A percentile compares a stretch with the other conserved stretches of the same genome.
Conservation (phyloP, 345 rosid species). For the Gossypium turneri region DNA sequence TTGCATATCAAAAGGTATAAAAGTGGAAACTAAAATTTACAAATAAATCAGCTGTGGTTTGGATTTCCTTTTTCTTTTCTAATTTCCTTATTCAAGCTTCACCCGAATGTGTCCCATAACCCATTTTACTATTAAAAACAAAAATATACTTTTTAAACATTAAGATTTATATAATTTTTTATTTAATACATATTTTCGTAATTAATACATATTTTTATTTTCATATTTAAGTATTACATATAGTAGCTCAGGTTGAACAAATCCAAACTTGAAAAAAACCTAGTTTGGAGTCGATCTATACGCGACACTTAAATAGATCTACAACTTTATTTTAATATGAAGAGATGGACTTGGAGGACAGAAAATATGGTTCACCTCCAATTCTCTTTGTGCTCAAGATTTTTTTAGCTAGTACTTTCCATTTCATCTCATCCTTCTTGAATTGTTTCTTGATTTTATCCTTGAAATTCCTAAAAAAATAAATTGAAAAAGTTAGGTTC, state of each 20-base stretch:
- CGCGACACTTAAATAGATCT: not conserved
- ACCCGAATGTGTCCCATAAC: not conserved
- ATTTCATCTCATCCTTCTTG: slow-evolving; percentile 69
- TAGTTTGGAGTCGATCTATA: too few relatives aligned
- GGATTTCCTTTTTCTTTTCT: not conserved
- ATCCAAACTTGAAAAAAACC: too few relatives aligned
- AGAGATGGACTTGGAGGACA: slow-evolving; percentile 18
- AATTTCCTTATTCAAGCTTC: not conserved
- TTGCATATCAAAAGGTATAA: not conserved
- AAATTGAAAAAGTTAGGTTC: not conserved
- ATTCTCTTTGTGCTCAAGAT: slow-evolving; percentile 52
- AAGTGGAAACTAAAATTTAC: slow-evolving; percentile 2
- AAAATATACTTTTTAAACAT: not conserved
- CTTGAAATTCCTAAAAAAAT: slow-evolving; percentile 53
- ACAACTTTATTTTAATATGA: not conserved
- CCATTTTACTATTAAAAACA: not conserved
- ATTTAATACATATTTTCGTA: too few relatives aligned
- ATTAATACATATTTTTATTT: too few relatives aligned
- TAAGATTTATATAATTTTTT: too few relatives aligned
- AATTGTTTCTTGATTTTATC: slow-evolving; percentile 55
- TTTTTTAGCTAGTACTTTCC: slow-evolving; percentile 67
- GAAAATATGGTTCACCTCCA: slow-evolving; percentile 51
- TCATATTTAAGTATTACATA: too few relatives aligned
- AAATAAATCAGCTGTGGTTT: not conserved
- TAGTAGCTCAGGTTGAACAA: too few relatives aligned